These are phyloP conservation scores for Syzygium aromaticum DNA, from an alignment of 345 rosid species.

Conservation along the genomic window DNA sequence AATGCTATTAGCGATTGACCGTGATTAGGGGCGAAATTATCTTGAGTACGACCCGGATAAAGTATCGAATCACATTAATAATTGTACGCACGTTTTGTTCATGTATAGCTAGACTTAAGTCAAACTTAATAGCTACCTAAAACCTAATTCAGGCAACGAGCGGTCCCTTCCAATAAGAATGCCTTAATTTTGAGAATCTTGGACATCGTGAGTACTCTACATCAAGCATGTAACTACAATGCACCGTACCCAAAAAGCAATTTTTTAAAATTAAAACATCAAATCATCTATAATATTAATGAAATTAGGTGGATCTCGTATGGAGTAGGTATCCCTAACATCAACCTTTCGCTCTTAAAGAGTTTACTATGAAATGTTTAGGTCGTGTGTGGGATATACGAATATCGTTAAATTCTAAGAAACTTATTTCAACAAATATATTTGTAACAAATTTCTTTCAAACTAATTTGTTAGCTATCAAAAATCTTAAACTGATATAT, in stretches of 20 bases:
- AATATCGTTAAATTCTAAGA: neutral
- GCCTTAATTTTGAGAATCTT: neutral
- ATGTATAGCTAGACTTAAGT: neutral
- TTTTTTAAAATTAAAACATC: neutral
- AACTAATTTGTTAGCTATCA: too few species aligned
- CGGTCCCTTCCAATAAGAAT: neutral
- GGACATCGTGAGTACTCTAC: neutral
- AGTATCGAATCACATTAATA: neutral
- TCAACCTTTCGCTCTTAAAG: neutral
- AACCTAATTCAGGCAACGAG: neutral
- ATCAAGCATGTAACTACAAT: neutral
- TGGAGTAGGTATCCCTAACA: neutral
- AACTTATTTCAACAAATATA: neutral
- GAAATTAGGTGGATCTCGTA: neutral
- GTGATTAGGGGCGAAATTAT: neutral
- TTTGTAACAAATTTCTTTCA: too few species aligned
- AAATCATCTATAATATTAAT: neutral
- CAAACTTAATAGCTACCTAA: neutral
- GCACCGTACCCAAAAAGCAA: neutral
- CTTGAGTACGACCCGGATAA: neutral
- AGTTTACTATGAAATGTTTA: neutral
- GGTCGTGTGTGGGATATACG: accelerated
- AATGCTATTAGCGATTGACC: neutral
- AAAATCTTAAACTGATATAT: accelerated
- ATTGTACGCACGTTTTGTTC: neutral